phyloP scores from a whole-genome alignment of 2,329 filamentous ascomycete genomes.

The Sphaerulina vaccinii region DNA sequence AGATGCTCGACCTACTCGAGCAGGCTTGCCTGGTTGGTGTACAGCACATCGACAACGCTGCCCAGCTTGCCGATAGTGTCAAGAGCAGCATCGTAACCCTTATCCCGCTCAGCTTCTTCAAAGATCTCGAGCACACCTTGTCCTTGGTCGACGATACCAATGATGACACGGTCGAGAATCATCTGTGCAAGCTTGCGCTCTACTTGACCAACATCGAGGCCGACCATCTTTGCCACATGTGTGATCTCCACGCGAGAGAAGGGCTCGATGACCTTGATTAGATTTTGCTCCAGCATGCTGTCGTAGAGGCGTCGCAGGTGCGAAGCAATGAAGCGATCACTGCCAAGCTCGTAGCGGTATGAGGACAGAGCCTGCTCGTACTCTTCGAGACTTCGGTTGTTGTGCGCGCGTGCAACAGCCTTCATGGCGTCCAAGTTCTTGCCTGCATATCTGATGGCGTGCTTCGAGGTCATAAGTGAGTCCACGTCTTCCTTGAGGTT shows the following conservation, averaged over 20 bases:
- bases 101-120: conserved; percentile 90
- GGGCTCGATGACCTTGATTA: conserved; percentile 99
- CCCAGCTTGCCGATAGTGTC: conserved; percentile 96
- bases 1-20: conserved; percentile 66
- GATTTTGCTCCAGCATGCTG: conserved; percentile 97
- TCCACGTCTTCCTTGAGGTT: conserved; percentile 96
- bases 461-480: conserved; percentile 90
- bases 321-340: conserved; percentile 93
- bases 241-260: conserved; percentile 96
- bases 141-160: conserved; percentile 94
- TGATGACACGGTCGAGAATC: conserved; percentile 99
- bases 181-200: conserved; percentile 98
- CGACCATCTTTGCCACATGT: conserved; percentile 97
- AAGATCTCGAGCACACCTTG: conserved; percentile 97
- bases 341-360: conserved; percentile 90
- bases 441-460: conserved; percentile 92
- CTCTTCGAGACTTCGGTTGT: conserved; percentile 92
- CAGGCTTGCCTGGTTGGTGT: conserved; percentile 94
- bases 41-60: conserved; percentile 94
- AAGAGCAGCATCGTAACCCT: conserved; percentile 89
- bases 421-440: conserved; percentile 99
- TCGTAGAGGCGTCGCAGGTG: conserved; percentile 95
- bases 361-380: conserved; percentile 89
- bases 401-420: conserved; percentile 91
- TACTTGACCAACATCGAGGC: conserved; percentile 91